Base-by-base conservation (phyloP, 306 rosid genomes). In the Hippophae gyantsensis region DNA sequence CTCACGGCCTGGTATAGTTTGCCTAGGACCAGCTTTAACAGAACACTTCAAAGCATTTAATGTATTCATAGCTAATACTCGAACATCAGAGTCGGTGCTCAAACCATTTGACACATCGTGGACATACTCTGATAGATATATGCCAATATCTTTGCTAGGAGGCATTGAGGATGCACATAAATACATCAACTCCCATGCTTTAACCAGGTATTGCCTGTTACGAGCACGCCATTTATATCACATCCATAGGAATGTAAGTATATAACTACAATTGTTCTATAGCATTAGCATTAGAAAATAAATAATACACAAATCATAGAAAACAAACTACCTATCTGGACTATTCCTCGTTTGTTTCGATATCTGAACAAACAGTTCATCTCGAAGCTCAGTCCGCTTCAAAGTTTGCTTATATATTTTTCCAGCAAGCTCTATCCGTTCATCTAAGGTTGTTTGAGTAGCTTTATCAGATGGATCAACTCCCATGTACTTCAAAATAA, bases 141-240 rank as follows among this genome's bases (percentile, higher is more conserved):
- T 85, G 32, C 85, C 85, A 54, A 93, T 84, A 57, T 93, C 99
- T 83, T 93, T 93, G 70, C 84, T 84, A 43, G 99, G 97, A 56
- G 99, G 89, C 94, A 93, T 93, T 52, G 94, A 81, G 54, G 99
- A 88, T 57, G 90, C 89, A 70, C 97, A 86, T 43, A 88, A 64
- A 64, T 80, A 82, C 94, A 93, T 84, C 58, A 93, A 75, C 79
- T 93, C 97, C 99, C 99, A 93, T 66, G 95, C 86, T 80, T 88
- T 93, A 57, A 80, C 73, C 82, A 84, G 71, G 62, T 63, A 93
- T 68, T 84, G 86, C 90, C 99, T 88, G 71, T 56, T 62, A 67
- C 54, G 54, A 38, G 49, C 13, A 69, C 26, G 48, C 61, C 60
- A 73, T 40, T 67, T 57, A 12, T 9, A 64, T 52, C 10, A 70